Evolutionary conservation across 108 stramenopile genomes (phyloP).

Genomic region (Fragilariopsis cylindrus): DNA sequence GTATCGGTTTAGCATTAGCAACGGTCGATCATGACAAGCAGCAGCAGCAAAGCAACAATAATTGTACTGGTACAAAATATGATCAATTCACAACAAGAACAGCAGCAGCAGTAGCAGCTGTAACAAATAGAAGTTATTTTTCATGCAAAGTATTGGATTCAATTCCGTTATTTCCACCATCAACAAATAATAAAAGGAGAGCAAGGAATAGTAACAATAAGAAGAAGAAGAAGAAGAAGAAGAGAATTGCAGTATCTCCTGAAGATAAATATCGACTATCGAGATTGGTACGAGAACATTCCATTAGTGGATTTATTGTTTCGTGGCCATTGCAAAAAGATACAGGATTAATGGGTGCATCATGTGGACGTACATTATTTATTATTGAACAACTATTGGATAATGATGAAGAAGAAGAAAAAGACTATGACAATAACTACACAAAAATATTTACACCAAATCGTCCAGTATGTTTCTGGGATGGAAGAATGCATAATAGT

Average conservation of each 20-base stretch:
- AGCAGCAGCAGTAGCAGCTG: background rate
- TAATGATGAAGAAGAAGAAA: background rate
- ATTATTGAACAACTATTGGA: conserved; percentile 29
- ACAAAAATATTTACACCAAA: background rate
- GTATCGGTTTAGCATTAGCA: conserved; percentile 28
- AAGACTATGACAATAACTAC: background rate
- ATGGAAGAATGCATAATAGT: background rate
- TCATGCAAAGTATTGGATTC: conserved; percentile 9
- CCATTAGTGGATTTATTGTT: conserved; percentile 48
- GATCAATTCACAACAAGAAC: background rate
- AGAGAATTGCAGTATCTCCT: background rate
- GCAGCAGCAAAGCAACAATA: background rate
- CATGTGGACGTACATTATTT: conserved; percentile 35
- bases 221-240: background rate
- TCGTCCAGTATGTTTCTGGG: conserved; percentile 41
- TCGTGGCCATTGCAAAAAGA: conserved; percentile 39
- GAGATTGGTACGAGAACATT: conserved; percentile 19
- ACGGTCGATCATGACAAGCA: background rate
- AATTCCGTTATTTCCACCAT: conserved; percentile 14
- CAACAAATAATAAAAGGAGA: no score
- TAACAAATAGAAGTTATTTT: background rate
- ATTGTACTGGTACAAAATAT: background rate
- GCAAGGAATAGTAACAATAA: background rate
- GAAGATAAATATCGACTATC: conserved; percentile 20
- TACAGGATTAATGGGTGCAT: conserved; percentile 31